Evolutionary conservation across 768 basidiomycete species (phyloP), one percentile per base, ranked within the genome.

Genomic region (Trametopsis cervina): DNA sequence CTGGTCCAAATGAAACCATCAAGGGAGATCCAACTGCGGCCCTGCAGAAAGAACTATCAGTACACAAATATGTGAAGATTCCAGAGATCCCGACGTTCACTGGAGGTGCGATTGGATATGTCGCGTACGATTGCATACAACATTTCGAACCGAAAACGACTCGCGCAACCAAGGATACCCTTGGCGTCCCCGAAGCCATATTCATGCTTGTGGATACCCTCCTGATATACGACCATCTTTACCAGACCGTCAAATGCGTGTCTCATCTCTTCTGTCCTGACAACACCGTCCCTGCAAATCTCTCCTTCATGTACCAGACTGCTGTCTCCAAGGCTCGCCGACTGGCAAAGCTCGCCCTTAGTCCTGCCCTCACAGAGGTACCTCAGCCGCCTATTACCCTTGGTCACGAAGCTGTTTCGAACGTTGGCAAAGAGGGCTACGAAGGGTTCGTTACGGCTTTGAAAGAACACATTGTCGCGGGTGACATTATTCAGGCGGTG

Each of bases 401-500:
- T 3, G 89, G 83, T 15, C 69, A 73, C 10, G 74, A 86, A 56
- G 76, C 80, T 13, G 75, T 82, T 6, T 95, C 92, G 9, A 98
- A 98, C 60, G 89, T 98, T 15, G 96, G 96, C 15, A 89, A 91
- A 65, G 78, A 73, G 39, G 96, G 96, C 0, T 99, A 98, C 65
- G 83, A 97, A 63, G 66, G 65, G 3, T 95, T 94, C 59, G 96
- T 99, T 12, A 91, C 93, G 39, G 80, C 75, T 47, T 72, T 99
- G 47, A 98, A 97, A 71, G 76, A 95, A 60, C 93, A 91, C 62
- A 96, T 99, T 47, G 74, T 98, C 48, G 87, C 85, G 15, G 96
- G 96, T 23, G 94, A 99, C 67, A 97, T 99, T 60, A 98, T 99
- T 56, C 96, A 99, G 66, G 96, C 96, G 2, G 96, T 99, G 5